Conservation (phyloP, 106 monocot genomes). For the Dendrobium chrysotoxum region DNA sequence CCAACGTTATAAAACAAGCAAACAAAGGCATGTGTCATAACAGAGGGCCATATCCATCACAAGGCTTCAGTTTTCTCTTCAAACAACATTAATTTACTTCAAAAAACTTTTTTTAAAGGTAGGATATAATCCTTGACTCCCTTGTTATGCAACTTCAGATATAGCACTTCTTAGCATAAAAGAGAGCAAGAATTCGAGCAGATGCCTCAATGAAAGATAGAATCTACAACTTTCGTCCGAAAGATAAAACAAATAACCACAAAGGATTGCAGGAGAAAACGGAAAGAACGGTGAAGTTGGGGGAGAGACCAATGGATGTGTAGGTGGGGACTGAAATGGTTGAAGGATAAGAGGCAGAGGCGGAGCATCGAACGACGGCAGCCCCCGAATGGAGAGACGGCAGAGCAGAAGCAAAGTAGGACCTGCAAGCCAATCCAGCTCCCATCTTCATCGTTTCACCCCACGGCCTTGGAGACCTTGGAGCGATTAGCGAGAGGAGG, state of each 20-base stretch:
- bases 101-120: not conserved
- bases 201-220: not conserved
- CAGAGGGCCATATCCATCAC: not conserved
- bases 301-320: conserved; percentile 16
- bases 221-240: not conserved
- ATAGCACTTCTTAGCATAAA: not conserved
- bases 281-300: not conserved
- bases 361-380: conserved; percentile 18
- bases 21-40: not conserved
- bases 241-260: not conserved
- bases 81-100: not conserved
- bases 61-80: not conserved
- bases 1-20: not conserved
- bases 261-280: not conserved
- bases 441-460: conserved; percentile 14
- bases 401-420: conserved; percentile 21
- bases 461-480: not conserved
- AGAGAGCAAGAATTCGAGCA: not conserved
- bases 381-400: conserved; percentile 1
- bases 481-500: not conserved
- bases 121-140: not conserved
- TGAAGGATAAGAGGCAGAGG: conserved; percentile 15
- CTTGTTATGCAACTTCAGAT: not conserved
- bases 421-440: conserved; percentile 8
- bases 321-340: conserved; percentile 6